These are phyloP conservation scores for Celoporthe dispersa DNA, from an alignment of 2,329 filamentous ascomycete genomes.

Conservation along the genomic window DNA sequence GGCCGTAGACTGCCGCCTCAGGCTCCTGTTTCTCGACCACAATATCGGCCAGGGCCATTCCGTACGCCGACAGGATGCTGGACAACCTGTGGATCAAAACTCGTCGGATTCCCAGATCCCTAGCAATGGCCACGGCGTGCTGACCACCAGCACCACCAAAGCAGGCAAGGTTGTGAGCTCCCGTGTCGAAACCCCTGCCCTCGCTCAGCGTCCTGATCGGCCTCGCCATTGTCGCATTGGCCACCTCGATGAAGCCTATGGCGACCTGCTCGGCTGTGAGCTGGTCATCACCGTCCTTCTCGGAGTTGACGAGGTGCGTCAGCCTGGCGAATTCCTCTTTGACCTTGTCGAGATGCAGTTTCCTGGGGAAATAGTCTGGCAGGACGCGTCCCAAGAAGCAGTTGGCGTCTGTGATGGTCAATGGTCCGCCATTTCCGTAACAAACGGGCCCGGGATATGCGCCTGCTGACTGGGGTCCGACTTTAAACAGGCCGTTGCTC, in stretches of 20 bases:
- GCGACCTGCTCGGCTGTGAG: slow-evolving; percentile 86
- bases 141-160: slow-evolving; percentile 93
- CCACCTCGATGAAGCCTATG: slow-evolving; percentile 86
- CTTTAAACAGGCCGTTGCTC: slow-evolving; percentile 86
- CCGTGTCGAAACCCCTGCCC: slow-evolving; percentile 88
- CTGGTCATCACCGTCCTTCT: slow-evolving; percentile 61
- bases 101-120: slow-evolving; percentile 81
- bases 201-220: slow-evolving; percentile 91
- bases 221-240: slow-evolving; percentile 88
- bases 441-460: slow-evolving; percentile 90
- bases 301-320: slow-evolving; percentile 76
- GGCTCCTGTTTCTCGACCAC: slow-evolving; percentile 90
- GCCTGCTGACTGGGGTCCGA: slow-evolving; percentile 86
- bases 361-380: slow-evolving; percentile 92
- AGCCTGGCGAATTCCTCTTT: slow-evolving; percentile 76
- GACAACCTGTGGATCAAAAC: slow-evolving; percentile 88
- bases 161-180: slow-evolving; percentile 85
- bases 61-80: slow-evolving; percentile 86
- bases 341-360: slow-evolving; percentile 76
- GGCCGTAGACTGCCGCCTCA: slow-evolving; percentile 65
- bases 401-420: slow-evolving; percentile 91
- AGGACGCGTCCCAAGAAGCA: slow-evolving; percentile 81
- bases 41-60: slow-evolving; percentile 90
- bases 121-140: slow-evolving; percentile 88
- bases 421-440: slow-evolving; percentile 85